These are phyloP conservation scores for Fraxinus baroniana DNA, from an alignment of 305 asterid species.

Conservation along the genomic window DNA sequence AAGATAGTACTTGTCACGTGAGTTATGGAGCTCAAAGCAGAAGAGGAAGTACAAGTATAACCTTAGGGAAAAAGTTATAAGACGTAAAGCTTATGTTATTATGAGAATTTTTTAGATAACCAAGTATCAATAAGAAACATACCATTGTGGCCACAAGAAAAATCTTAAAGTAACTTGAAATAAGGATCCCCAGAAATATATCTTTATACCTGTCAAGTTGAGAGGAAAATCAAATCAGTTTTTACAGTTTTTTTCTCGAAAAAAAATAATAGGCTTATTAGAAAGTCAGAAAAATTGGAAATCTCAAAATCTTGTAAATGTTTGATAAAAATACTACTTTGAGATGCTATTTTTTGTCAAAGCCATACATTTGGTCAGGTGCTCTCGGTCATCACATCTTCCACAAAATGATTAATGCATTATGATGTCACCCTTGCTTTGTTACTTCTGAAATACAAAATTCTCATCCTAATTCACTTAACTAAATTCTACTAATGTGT, in stretches of 20 bases:
- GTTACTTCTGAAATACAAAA: background rate
- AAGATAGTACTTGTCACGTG: background rate
- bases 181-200: slow-evolving; percentile 45
- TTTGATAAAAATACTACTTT: background rate
- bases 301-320: background rate
- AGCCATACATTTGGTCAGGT: slow-evolving; percentile 8
- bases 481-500: background rate
- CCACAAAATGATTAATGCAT: background rate
- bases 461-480: background rate
- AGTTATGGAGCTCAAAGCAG: slow-evolving; percentile 2
- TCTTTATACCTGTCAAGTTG: slow-evolving; percentile 59
- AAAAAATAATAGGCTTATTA: slow-evolving; percentile 7
- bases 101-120: background rate
- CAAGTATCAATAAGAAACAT: slow-evolving; percentile 27
- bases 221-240: slow-evolving; percentile 14
- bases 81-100: background rate
- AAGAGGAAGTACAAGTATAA: background rate
- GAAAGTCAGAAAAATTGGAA: background rate
- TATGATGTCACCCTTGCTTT: background rate
- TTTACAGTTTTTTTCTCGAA: slow-evolving; percentile 4
- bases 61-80: slow-evolving; percentile 1
- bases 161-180: slow-evolving; percentile 84
- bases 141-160: slow-evolving; percentile 84
- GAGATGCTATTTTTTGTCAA: background rate
- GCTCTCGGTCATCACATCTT: background rate